Base-by-base conservation (phyloP, 345 rosid genomes). In the Heritiera fomes region DNA sequence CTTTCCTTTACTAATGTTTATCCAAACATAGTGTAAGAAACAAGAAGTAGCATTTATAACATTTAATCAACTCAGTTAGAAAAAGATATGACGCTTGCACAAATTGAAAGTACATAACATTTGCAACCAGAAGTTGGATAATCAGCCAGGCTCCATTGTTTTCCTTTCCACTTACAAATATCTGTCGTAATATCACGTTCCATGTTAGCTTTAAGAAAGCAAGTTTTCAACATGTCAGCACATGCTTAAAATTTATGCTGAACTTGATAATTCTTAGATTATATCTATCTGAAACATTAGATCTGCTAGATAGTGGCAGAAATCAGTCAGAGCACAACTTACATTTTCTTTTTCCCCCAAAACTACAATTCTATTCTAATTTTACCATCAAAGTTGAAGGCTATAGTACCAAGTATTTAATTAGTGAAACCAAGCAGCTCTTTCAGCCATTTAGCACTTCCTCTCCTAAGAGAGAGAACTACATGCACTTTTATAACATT, bases 211-310 rank as follows among this genome's bases (percentile, higher is more conserved):
- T 55, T 59, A 47, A 47, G 73, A 11, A 46, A 46, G 58, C 34
- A 70, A 23, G 23, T 59, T 5, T 70, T 13, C 58, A 28, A 70
- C n/a, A 47, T 70, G 47, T 47, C 20, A 47, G 45, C n/a, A 49
- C 58, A 70, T 47, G 73, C 58, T 47, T 69, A 47, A 50, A 4
- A 69, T 69, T 20, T 49, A 71, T 50, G 49, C 59, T 49, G 74
- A 28, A 23, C 28, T 23, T 23, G 28, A 23, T 23, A 23, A 23
- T 23, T 23, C 28, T 23, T 23, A 49, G 43, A 71, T 71, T 43
- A 71, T 71, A 71, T 49, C 40, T 30, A 30, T 50, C 40, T 23
- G 38, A 69, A 69, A 71, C 58, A 23, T 14, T 71, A 7, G 13
- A 71, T 49, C 74, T 50, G 58, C 11, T 28, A 13, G 7, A 23